Conservation (phyloP, 1,284 basidiomycete species). For the Grifola frondosa region DNA sequence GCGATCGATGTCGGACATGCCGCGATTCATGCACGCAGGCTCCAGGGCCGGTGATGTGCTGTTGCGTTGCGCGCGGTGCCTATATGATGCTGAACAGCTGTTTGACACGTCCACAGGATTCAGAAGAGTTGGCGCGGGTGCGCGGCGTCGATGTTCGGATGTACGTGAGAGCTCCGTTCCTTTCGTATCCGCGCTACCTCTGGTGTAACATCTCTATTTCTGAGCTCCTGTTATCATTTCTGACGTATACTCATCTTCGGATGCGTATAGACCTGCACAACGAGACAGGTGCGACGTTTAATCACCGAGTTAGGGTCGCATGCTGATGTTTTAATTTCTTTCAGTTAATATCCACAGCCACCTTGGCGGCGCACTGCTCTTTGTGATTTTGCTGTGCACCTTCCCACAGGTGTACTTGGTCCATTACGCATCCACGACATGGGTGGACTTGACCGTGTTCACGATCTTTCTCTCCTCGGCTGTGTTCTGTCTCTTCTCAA, state of each 20-base stretch:
- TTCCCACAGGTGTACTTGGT: slow-evolving; percentile 50
- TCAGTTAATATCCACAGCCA: slow-evolving; percentile 91
- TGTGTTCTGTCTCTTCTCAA: slow-evolving; percentile 72
- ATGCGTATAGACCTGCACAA: slow-evolving; percentile 73
- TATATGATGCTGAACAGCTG: neutral
- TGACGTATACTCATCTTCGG: too few relatives aligned
- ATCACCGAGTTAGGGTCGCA: neutral
- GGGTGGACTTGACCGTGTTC: slow-evolving; percentile 66
- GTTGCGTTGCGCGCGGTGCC: too few relatives aligned
- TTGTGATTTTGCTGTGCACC: slow-evolving; percentile 59
- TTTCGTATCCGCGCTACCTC: neutral
- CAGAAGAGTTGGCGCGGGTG: slow-evolving; percentile 53
- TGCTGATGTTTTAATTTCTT: slow-evolving; percentile 5
- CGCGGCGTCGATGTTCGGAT: slow-evolving; percentile 66
- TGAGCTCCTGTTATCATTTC: neutral
- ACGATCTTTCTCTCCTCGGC: slow-evolving; percentile 73
- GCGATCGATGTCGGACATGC: too few relatives aligned
- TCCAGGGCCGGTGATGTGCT: too few relatives aligned
- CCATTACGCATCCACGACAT: slow-evolving; percentile 51
- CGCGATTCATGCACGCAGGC: too few relatives aligned
- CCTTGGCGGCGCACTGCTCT: slow-evolving; percentile 72
- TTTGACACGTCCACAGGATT: neutral
- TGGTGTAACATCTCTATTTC: neutral
- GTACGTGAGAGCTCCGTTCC: slow-evolving; percentile 44
- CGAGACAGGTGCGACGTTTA: slow-evolving; percentile 61